Evolutionary conservation across 2,329 filamentous ascomycete genomes (phyloP).

Genomic region (Stemphylium beticola): DNA sequence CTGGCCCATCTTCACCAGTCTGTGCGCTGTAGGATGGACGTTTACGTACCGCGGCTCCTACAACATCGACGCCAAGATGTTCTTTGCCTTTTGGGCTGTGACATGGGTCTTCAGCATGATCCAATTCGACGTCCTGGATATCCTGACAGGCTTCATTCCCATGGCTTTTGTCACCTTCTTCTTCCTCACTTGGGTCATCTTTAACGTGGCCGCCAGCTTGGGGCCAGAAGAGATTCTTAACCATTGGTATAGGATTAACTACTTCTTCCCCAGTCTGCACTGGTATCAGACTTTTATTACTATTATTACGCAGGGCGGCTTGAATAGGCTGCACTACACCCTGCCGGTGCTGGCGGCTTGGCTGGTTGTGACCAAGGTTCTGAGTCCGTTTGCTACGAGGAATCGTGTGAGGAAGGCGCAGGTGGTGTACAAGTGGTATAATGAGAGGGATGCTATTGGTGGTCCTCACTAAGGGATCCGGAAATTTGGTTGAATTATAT

Average conservation of each 20-base stretch:
- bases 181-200: too few species aligned
- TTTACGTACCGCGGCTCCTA: constrained; percentile 15
- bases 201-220: too few species aligned
- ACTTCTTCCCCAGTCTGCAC: constrained; percentile 12
- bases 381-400: constrained; percentile 17
- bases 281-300: constrained; percentile 18
- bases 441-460: constrained; percentile 15
- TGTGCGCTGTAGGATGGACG: constrained; percentile 18
- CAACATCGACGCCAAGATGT: constrained; percentile 17
- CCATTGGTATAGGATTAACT: too few species aligned
- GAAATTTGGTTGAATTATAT: too few species aligned
- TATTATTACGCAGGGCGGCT: constrained; percentile 11
- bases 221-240: too few species aligned
- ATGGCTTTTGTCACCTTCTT: too few species aligned
- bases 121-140: constrained; percentile 16
- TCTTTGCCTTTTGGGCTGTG: constrained; percentile 20
- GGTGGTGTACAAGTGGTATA: constrained; percentile 12
- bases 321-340: constrained; percentile 13
- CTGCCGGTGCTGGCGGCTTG: constrained; percentile 12
- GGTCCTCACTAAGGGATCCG: constrained; percentile 10
- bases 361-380: constrained; percentile 11
- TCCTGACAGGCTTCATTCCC: constrained; percentile 1
- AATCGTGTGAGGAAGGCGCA: constrained; percentile 15
- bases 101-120: constrained; percentile 17
- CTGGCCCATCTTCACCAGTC: constrained; percentile 15